A percentile compares a stretch with the other conserved stretches of the same genome.
These are phyloP conservation scores for Kazachstania bromeliacearum DNA, from an alignment of 805 yeast genomes.

Conservation along the genomic window DNA sequence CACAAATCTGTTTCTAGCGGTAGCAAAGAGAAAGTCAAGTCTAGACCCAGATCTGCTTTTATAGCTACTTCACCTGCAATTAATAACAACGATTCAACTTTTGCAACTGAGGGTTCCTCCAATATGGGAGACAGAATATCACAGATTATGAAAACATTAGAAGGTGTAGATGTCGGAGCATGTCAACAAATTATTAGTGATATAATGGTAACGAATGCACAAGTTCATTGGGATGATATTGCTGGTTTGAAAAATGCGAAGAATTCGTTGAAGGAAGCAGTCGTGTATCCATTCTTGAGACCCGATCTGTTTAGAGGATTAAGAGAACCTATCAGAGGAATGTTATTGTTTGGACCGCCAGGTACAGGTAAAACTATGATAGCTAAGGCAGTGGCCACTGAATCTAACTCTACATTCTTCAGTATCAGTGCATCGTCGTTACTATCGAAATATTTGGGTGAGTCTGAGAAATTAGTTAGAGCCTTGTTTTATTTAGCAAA, in stretches of 20 bases:
- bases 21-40: too few species aligned
- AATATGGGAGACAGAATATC: background rate
- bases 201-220: slow-evolving; percentile 84
- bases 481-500: slow-evolving; percentile 82
- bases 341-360: slow-evolving; percentile 95
- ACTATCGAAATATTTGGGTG: slow-evolving; percentile 74
- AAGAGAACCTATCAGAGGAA: slow-evolving; percentile 93
- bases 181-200: slow-evolving; percentile 84
- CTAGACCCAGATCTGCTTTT: background rate
- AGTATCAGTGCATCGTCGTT: slow-evolving; percentile 85
- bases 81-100: too few species aligned
- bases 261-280: slow-evolving; percentile 83
- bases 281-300: slow-evolving; percentile 88
- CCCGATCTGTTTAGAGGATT: slow-evolving; percentile 89
- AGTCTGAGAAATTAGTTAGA: slow-evolving; percentile 84
- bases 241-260: slow-evolving; percentile 89
- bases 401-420: slow-evolving; percentile 87
- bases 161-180: slow-evolving; percentile 69
- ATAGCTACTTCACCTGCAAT: too few species aligned
- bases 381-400: slow-evolving; percentile 96
- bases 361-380: slow-evolving; percentile 98
- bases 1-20: too few species aligned
- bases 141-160: slow-evolving; percentile 22
- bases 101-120: background rate
- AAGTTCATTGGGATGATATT: slow-evolving; percentile 92